Evolutionary conservation across 2,329 filamentous ascomycete species (phyloP).

Genomic region (Stemphylium lycopersici): DNA sequence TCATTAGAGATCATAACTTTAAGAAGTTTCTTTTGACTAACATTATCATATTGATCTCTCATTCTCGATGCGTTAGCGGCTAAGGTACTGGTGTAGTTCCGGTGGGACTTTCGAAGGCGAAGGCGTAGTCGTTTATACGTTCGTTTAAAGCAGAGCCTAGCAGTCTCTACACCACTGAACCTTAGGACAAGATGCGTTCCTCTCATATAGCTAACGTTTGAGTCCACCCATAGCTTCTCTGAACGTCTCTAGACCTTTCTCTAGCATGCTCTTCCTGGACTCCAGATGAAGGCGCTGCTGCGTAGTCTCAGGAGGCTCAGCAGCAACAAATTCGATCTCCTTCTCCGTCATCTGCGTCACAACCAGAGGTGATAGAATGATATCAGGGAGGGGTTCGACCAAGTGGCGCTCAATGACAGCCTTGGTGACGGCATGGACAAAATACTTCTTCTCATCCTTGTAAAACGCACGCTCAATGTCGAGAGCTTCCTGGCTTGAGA

Average conservation of each 20-base stretch:
- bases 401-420: slow-evolving; percentile 50
- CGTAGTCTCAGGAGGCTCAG: slow-evolving; percentile 40
- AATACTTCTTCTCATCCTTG: slow-evolving; percentile 48
- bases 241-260: slow-evolving; percentile 46
- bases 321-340: slow-evolving; percentile 42
- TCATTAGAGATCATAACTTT: too few species aligned
- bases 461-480: slow-evolving; percentile 47
- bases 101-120: too few species aligned
- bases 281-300: slow-evolving; percentile 37
- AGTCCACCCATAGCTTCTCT: slow-evolving; percentile 32
- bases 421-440: slow-evolving; percentile 43
- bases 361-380: slow-evolving; percentile 39
- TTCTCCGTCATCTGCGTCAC: slow-evolving; percentile 43
- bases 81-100: too few species aligned
- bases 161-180: too few species aligned
- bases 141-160: too few species aligned
- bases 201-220: slow-evolving; percentile 7
- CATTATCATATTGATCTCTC: too few species aligned
- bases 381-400: slow-evolving; percentile 34
- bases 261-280: slow-evolving; percentile 39
- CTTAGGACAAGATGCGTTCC: too few species aligned
- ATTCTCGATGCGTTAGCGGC: too few species aligned
- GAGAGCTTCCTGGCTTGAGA: slow-evolving; percentile 45
- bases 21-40: too few species aligned
- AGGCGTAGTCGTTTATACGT: too few species aligned